These are phyloP conservation scores for Pleurotus citrinopileatus DNA, from an alignment of 768 basidiomycete genomes.

Conservation along the genomic window DNA sequence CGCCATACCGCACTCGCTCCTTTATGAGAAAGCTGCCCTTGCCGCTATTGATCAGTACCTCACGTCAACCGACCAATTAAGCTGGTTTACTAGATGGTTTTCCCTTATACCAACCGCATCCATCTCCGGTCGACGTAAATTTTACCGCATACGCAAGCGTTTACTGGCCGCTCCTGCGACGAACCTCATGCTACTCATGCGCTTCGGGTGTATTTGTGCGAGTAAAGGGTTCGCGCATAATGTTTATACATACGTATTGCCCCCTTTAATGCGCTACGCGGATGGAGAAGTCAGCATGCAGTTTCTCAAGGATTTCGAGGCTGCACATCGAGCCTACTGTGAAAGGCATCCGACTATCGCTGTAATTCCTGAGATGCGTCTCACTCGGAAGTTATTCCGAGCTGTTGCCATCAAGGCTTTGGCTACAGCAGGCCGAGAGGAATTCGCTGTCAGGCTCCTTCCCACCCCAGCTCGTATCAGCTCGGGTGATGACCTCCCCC, in stretches of 20 bases:
- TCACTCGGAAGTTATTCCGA: slow-evolving; percentile 24
- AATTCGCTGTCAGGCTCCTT: slow-evolving; percentile 43
- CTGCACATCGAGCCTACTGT: slow-evolving; percentile 19
- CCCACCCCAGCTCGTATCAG: background rate
- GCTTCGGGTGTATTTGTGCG: slow-evolving; percentile 31
- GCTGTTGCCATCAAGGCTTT: slow-evolving; percentile 39
- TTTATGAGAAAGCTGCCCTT: slow-evolving; percentile 27
- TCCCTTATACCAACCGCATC: slow-evolving; percentile 27
- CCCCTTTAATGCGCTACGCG: slow-evolving; percentile 42
- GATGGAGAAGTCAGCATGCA: slow-evolving; percentile 24
- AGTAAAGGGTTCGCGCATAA: slow-evolving; percentile 33
- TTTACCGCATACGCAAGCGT: slow-evolving; percentile 20
- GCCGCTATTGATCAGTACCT: slow-evolving; percentile 15
- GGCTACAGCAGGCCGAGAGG: slow-evolving; percentile 31
- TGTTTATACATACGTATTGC: slow-evolving; percentile 24
- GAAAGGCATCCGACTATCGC: slow-evolving; percentile 12
- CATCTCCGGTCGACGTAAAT: slow-evolving; percentile 4
- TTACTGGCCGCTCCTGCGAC: slow-evolving; percentile 19
- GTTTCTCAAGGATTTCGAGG: slow-evolving; percentile 39
- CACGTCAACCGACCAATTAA: background rate
- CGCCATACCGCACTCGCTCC: slow-evolving; percentile 24
- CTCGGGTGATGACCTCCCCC: background rate
- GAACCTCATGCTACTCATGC: slow-evolving; percentile 25
- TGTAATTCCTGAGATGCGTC: slow-evolving; percentile 3
- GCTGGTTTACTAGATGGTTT: slow-evolving; percentile 27